A percentile compares a stretch with the other conserved stretches of the same genome.
Evolutionary conservation across 192 early-diverging fungal species (phyloP).

Genomic region (Backusella liffmaniae): DNA sequence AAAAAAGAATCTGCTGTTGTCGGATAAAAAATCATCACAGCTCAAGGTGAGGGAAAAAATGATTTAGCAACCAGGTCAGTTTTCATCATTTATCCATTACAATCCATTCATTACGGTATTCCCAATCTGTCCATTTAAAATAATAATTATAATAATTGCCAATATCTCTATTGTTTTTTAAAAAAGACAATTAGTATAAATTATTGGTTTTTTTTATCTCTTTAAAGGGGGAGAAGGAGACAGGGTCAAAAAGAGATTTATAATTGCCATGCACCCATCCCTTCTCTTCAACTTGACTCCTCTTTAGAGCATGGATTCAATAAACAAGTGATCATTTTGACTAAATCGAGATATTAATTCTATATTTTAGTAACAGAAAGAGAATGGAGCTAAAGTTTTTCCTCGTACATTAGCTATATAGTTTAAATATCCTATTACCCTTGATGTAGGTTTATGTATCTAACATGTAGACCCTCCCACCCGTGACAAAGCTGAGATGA

Average conservation of each 20-base stretch:
- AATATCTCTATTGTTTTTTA: background rate
- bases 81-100: background rate
- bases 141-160: background rate
- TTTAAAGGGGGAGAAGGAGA: background rate
- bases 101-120: background rate
- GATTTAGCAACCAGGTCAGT: background rate
- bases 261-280: conserved; percentile 1
- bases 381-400: background rate
- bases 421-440: background rate
- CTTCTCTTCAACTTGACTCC: background rate
- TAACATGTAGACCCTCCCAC: background rate
- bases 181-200: background rate
- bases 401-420: background rate
- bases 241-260: background rate
- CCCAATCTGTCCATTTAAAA: background rate
- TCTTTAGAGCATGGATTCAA: background rate
- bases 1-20: too few relatives aligned
- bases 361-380: background rate
- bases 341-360: background rate
- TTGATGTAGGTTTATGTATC: background rate
- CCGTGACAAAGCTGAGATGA: background rate
- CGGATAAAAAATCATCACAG: too few relatives aligned
- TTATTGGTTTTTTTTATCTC: background rate
- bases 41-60: too few relatives aligned
- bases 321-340: conserved; percentile 1